These are phyloP conservation scores for Aspergillus sp. DNA, from an alignment of 2,329 filamentous ascomycete species.

Conservation along the genomic window DNA sequence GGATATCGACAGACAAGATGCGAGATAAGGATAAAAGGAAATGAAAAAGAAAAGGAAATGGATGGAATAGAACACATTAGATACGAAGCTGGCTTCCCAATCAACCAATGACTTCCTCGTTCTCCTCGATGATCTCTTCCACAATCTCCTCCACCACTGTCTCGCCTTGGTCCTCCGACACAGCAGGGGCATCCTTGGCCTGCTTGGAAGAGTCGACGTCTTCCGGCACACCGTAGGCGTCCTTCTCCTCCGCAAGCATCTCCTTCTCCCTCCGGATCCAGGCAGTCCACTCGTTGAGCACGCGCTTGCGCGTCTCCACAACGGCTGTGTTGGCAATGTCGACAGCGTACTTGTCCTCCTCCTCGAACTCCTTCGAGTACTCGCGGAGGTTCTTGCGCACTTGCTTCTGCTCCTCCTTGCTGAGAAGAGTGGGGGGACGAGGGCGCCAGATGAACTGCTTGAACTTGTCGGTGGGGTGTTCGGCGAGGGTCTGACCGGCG, in stretches of 20 bases:
- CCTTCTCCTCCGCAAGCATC: constrained; percentile 71
- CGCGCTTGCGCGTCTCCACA: constrained; percentile 78
- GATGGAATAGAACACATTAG: constrained; percentile 32
- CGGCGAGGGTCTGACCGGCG: constrained; percentile 81
- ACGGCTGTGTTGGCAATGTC: constrained; percentile 93
- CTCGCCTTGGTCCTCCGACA: constrained; percentile 67
- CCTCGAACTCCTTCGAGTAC: constrained; percentile 92
- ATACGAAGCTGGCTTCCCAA: constrained; percentile 30
- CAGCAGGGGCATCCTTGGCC: constrained; percentile 52
- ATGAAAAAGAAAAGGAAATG: constrained; percentile 29
- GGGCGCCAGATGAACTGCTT: constrained; percentile 97
- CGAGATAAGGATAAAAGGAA: constrained; percentile 26
- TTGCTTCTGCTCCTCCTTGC: constrained; percentile 95
- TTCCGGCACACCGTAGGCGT: constrained; percentile 65
- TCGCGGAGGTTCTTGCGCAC: constrained; percentile 98
- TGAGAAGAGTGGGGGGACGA: constrained; percentile 83
- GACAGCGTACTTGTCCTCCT: constrained; percentile 90
- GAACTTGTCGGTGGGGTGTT: constrained; percentile 94
- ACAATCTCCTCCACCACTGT: constrained; percentile 85
- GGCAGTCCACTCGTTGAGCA: constrained; percentile 84
- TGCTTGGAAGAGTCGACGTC: constrained; percentile 63
- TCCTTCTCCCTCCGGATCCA: constrained; percentile 76
- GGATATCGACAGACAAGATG: constrained; percentile 32
- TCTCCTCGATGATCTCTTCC: constrained; percentile 79
- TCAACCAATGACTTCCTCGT: constrained; percentile 70